These are phyloP conservation scores for Paraphoma chrysanthemicola DNA, from an alignment of 2,329 filamentous ascomycete genomes.

Conservation along the genomic window DNA sequence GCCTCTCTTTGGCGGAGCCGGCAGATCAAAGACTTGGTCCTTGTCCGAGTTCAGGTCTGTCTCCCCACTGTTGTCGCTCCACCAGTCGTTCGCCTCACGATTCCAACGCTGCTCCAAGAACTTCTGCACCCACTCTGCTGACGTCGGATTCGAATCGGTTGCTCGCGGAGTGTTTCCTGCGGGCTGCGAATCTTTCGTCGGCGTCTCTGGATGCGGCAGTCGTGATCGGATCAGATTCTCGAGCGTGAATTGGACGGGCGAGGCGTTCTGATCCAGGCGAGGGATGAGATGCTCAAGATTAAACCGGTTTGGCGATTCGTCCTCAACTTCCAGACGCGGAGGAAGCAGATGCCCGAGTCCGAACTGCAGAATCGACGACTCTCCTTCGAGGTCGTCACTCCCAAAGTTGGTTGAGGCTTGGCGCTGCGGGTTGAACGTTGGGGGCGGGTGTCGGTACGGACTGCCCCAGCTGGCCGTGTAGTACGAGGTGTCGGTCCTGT, in stretches of 20 bases:
- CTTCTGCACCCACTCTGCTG: conserved; percentile 86
- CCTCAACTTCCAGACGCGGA: conserved; percentile 38
- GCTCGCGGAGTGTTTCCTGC: conserved; percentile 35
- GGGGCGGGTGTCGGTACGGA: conserved; percentile 76
- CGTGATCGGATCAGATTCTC: conserved; percentile 50
- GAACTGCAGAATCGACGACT: conserved; percentile 45
- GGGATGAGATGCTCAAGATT: conserved; percentile 50
- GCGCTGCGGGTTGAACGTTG: conserved; percentile 41
- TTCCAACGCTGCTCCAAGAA: conserved; percentile 76
- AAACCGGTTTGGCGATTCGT: conserved; percentile 44
- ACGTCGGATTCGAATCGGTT: conserved; percentile 54
- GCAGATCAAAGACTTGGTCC: conserved; percentile 18
- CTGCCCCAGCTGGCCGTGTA: conserved; percentile 90
- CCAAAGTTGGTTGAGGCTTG: conserved; percentile 37
- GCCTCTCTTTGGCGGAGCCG: conserved; percentile 37
- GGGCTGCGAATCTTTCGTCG: conserved; percentile 26
- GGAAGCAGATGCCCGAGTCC: conserved; percentile 49
- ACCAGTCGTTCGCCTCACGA: conserved; percentile 79
- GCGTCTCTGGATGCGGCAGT: conserved; percentile 36
- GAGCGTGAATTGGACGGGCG: conserved; percentile 46
- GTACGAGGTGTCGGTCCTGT: conserved; percentile 57
- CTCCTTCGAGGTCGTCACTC: conserved; percentile 49
- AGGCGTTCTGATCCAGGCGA: conserved; percentile 37
- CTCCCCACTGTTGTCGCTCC: conserved; percentile 74
- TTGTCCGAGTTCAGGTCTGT: conserved; percentile 60